phyloP scores from a whole-genome alignment of 73 alveolate species.

The Paramecium octaurelia region DNA sequence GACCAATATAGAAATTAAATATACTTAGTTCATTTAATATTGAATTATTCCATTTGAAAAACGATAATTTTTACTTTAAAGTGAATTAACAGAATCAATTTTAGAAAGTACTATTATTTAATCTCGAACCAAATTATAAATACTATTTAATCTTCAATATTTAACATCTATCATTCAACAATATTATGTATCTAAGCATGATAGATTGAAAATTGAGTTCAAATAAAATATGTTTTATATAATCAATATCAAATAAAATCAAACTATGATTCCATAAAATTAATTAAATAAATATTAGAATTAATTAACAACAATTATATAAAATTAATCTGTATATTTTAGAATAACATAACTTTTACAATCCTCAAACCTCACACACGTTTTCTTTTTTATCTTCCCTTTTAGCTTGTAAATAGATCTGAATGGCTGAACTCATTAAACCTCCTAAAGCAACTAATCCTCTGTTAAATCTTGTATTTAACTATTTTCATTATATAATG shows the following conservation, averaged over 20 bases:
- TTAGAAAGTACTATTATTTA: neutral
- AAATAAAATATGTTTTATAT: neutral
- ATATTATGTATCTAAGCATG: neutral
- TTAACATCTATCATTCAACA: neutral
- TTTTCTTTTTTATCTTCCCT: neutral
- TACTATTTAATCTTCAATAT: neutral
- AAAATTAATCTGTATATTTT: neutral
- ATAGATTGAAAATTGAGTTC: neutral
- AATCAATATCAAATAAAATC: neutral
- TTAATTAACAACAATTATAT: neutral
- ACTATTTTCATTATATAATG: neutral
- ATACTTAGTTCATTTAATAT: neutral
- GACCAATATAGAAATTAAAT: neutral
- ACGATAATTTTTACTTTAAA: neutral
- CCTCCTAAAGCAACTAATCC: constrained; percentile 15
- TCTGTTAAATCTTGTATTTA: constrained; percentile 32
- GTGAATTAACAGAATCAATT: neutral
- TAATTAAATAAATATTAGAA: neutral
- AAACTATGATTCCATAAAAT: neutral
- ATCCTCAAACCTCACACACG: neutral
- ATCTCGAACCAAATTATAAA: neutral
- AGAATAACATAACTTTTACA: neutral
- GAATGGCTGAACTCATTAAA: neutral
- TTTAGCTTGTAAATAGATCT: neutral
- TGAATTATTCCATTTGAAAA: neutral